Percentiles rank a stretch among this genome's conserved stretches.
phyloP scores from a whole-genome alignment of 306 rosid genomes.

The Glycine tomentella region DNA sequence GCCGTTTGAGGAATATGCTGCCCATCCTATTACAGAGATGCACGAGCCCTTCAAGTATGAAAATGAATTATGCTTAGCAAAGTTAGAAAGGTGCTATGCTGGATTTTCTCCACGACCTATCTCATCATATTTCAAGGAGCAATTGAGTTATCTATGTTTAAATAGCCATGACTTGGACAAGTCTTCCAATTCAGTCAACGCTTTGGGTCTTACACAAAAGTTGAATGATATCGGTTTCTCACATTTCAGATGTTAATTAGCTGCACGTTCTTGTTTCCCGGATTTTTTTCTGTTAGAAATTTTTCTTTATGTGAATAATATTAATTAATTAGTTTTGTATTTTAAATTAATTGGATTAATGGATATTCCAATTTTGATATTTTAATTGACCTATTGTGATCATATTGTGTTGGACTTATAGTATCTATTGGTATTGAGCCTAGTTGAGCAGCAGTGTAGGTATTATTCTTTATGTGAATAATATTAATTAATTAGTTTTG shows the following conservation, averaged over 20 bases:
- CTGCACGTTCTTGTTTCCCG: background rate
- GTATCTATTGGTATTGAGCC: no score
- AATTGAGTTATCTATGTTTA: slow-evolving; percentile 39
- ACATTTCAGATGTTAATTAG: background rate
- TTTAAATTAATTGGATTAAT: no score
- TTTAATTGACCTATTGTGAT: no score
- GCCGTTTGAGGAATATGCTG: slow-evolving; percentile 39
- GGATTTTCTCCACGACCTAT: slow-evolving; percentile 46
- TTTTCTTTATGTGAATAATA: no score
- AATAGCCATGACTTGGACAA: slow-evolving; percentile 32
- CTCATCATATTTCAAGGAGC: slow-evolving; percentile 46
- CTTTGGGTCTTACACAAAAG: background rate
- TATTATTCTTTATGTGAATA: no score
- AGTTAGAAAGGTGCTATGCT: slow-evolving; percentile 26
- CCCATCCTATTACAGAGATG: slow-evolving; percentile 19
- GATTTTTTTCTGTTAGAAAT: no score
- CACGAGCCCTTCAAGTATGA: slow-evolving; percentile 17
- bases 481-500: no score
- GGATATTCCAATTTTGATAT: no score
- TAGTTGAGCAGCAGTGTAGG: no score
- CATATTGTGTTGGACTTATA: no score
- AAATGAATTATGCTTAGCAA: slow-evolving; percentile 27
- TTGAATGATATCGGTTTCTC: background rate
- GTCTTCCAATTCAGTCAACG: background rate
- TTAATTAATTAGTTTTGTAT: no score